phyloP scores from a whole-genome alignment of 1,284 basidiomycete genomes.

The Ceraceosorus guamensis region DNA sequence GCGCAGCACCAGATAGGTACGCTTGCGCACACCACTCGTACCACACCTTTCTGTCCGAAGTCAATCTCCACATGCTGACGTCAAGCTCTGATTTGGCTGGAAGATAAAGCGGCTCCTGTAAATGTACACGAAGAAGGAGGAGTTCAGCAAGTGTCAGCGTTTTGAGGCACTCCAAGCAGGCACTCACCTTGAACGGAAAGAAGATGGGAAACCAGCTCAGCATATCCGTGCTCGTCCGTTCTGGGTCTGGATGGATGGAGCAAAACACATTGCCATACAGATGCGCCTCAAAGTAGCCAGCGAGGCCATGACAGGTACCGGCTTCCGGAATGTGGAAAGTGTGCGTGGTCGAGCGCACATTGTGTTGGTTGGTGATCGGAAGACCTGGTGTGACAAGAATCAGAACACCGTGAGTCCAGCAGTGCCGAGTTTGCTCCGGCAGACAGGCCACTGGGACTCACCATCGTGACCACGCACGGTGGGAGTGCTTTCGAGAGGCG shows the following conservation, averaged over 20 bases:
- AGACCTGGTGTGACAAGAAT: slow-evolving; percentile 29
- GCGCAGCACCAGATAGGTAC: slow-evolving; percentile 56
- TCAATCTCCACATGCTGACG: slow-evolving; percentile 88
- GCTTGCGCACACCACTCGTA: slow-evolving; percentile 97
- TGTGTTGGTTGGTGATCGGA: slow-evolving; percentile 51
- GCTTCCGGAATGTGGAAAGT: slow-evolving; percentile 91
- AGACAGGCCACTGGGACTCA: background rate
- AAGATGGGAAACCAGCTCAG: slow-evolving; percentile 98
- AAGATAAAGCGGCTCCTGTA: slow-evolving; percentile 80
- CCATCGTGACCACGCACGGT: slow-evolving; percentile 20
- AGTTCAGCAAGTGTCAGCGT: background rate
- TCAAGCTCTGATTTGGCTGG: slow-evolving; percentile 85
- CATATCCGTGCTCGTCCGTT: slow-evolving; percentile 78
- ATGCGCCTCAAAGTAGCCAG: slow-evolving; percentile 94
- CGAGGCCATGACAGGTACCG: slow-evolving; percentile 89
- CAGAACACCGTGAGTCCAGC: background rate
- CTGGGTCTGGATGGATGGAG: slow-evolving; percentile 83
- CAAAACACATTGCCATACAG: slow-evolving; percentile 80
- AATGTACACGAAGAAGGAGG: background rate
- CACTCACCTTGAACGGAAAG: slow-evolving; percentile 60
- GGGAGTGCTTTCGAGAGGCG: slow-evolving; percentile 22
- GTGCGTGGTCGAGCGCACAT: slow-evolving; percentile 48
- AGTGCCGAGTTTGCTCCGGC: background rate
- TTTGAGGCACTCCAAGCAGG: background rate
- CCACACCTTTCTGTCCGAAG: slow-evolving; percentile 74